Percentiles rank a stretch among this genome's conserved stretches.
These are phyloP conservation scores for Phytophthora cryptogea DNA, from an alignment of 352 stramenopile species.

Conservation along the genomic window DNA sequence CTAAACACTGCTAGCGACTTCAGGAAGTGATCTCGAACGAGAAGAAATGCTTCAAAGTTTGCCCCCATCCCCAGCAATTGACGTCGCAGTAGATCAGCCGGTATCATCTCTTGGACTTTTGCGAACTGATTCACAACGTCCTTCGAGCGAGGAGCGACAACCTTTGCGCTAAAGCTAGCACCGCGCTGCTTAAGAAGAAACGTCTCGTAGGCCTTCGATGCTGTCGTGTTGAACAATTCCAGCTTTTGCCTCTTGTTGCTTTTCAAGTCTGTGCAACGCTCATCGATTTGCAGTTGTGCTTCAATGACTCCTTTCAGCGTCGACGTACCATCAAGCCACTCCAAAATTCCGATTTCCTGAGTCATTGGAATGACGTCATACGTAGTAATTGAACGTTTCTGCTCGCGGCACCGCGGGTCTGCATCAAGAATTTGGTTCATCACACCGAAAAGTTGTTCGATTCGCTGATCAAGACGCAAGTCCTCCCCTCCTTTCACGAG, in stretches of 20 bases:
- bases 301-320: conserved; percentile 86
- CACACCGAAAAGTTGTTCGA: conserved; percentile 91
- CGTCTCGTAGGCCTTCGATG: conserved; percentile 71
- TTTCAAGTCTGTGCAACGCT: conserved; percentile 54
- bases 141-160: conserved; percentile 49
- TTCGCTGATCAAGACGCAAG: conserved; percentile 90
- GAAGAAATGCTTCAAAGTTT: conserved; percentile 83
- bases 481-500: conserved; percentile 93
- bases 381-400: conserved; percentile 67
- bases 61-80: conserved; percentile 74
- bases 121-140: conserved; percentile 63
- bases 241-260: conserved; percentile 77
- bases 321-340: conserved; percentile 80
- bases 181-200: conserved; percentile 79
- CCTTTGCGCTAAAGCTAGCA: conserved; percentile 69
- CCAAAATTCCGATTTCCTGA: conserved; percentile 80
- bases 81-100: conserved; percentile 72
- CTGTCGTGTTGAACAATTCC: conserved; percentile 77
- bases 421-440: conserved; percentile 90
- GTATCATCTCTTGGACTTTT: conserved; percentile 68
- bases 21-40: conserved; percentile 83
- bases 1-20: conserved; percentile 86
- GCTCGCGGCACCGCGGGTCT: conserved; percentile 65
- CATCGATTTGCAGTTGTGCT: conserved; percentile 64
- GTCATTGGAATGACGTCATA: conserved; percentile 91